phyloP scores from a whole-genome alignment of 352 stramenopile genomes.

The Phytophthora nicotianae region DNA sequence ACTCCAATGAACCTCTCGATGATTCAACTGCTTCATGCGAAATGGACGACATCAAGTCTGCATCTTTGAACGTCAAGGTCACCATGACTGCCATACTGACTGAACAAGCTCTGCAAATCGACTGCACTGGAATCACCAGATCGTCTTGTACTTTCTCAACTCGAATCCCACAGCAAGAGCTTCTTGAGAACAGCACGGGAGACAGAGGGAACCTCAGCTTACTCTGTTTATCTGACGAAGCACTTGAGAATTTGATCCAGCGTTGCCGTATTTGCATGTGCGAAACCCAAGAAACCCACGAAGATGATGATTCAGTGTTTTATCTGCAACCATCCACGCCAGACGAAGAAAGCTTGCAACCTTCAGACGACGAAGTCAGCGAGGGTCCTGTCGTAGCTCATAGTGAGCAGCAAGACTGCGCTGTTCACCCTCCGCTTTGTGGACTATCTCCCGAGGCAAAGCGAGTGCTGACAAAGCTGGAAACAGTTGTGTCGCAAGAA shows the following conservation, averaged over 20 bases:
- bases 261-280: conserved; percentile 35
- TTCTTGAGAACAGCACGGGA: conserved; percentile 6
- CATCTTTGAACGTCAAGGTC: conserved; percentile 5
- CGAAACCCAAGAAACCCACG: conserved; percentile 7
- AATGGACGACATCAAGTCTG: conserved; percentile 4
- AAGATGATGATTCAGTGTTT: conserved; percentile 2
- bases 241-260: conserved; percentile 20
- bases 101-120: conserved; percentile 22
- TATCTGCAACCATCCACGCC: conserved; percentile 12
- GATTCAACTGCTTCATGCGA: background rate
- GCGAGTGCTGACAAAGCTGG: conserved; percentile 14
- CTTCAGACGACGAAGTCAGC: background rate
- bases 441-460: conserved; percentile 31
- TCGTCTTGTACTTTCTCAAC: conserved; percentile 3
- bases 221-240: conserved; percentile 15
- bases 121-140: conserved; percentile 7
- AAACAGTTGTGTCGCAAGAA: conserved; percentile 6
- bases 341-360: background rate
- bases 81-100: conserved; percentile 28
- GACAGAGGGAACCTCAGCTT: conserved; percentile 9
- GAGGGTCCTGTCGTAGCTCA: background rate
- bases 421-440: conserved; percentile 20
- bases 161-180: conserved; percentile 18
- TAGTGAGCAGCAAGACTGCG: background rate
- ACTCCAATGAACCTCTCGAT: background rate